Percentiles rank a stretch among this genome's conserved stretches.
phyloP scores from a whole-genome alignment of 805 yeast species.

The Lipomyces oligophaga region DNA sequence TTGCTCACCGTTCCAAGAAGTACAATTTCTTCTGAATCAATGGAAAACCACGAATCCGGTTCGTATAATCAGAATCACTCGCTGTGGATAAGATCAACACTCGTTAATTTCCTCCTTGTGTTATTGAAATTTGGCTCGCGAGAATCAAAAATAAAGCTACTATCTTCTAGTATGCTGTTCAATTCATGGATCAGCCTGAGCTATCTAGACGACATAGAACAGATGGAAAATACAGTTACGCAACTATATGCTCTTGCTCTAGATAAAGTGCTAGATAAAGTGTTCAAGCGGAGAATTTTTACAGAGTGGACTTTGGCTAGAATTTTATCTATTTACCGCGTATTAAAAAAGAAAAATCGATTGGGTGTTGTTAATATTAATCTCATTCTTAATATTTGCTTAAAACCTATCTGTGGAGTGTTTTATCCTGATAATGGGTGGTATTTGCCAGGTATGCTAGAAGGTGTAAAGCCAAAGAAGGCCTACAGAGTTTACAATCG shows the following conservation, averaged over 20 bases:
- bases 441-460: conserved; percentile 28
- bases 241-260: conserved; percentile 45
- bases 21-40: conserved; percentile 2
- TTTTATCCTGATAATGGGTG: conserved; percentile 36
- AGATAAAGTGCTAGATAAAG: conserved; percentile 60
- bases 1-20: conserved; percentile 39
- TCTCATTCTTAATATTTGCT: conserved; percentile 18
- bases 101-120: conserved; percentile 58
- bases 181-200: conserved; percentile 65
- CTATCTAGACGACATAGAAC: conserved; percentile 49
- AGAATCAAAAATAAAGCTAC: conserved; percentile 59
- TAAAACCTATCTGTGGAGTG: conserved; percentile 33
- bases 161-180: conserved; percentile 55
- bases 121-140: conserved; percentile 51
- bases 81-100: conserved; percentile 47
- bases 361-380: conserved; percentile 44
- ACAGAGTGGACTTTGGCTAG: conserved; percentile 70
- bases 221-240: conserved; percentile 49
- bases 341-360: conserved; percentile 46
- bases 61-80: conserved; percentile 2
- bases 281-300: conserved; percentile 68
- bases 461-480: conserved; percentile 28
- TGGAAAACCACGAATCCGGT: not conserved
- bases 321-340: conserved; percentile 50
- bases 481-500: conserved; percentile 64